Base-by-base conservation (phyloP, 768 basidiomycete genomes). In the Suillus subaureus region DNA sequence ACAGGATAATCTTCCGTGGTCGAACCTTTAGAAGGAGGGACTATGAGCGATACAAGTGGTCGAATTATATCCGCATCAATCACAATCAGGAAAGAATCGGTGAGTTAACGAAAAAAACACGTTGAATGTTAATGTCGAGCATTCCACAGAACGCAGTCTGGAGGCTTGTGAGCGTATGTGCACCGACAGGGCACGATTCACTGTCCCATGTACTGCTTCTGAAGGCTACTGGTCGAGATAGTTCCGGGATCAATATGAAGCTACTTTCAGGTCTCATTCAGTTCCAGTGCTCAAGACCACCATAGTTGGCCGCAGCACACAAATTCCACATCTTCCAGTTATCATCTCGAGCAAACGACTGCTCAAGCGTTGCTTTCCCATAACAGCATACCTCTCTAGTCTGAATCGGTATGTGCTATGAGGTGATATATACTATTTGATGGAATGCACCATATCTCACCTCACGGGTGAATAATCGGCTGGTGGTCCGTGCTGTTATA, bases 301-400 rank as follows among this genome's bases (percentile, higher is more conserved):
- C 7, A 74, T 85, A 49, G 80, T 81, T 23, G 86, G 91, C 69
- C 65, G 84, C 12, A 13, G 70, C 75, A 35, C 67, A 75, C 16
- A 74, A 84, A 58, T 74, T 92, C 18, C 56, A 68, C 1, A 47
- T 64, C 8, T 74, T 9, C 93, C 89, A 6, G 89, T 94, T 8
- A 83, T 96, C 55, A 71, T 96, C 28, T 95, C 94, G 3, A 94
- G 93, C 70, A 88, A 85, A 35, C 81, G 94, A 33, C 83, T 37
- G 75, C 84, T 62, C 64, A 75, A 23, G 39, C 64, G 37, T 60
- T 37, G 33, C 61, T 77, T 69, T 33, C 62, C 64, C n/a, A 40
- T 28, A 58, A 67, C 43, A 23, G 35, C 55, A 4, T 31, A 11
- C 52, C 3, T 15, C 35, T 26, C 31, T 56, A 62, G 2, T 61